Evolutionary conservation across 441 rosid genomes (phyloP), one percentile per base, ranked within the genome.

Genomic region (Populus tomentosa): DNA sequence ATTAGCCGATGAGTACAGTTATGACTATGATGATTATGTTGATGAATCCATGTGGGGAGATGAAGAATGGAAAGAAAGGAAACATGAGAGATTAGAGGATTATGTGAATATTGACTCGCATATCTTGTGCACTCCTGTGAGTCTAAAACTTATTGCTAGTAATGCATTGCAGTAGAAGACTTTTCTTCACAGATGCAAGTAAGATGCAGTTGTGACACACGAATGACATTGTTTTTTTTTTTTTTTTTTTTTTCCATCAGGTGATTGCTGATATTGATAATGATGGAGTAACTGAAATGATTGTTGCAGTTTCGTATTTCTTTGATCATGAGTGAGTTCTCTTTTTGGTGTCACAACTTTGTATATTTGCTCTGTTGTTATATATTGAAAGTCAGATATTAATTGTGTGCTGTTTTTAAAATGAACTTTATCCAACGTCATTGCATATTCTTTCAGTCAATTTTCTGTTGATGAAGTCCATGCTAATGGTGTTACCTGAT

Each of bases 21-120:
- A 94, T 82, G 97, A 97, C 83, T 97, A 97, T 85, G 98, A 97
- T 77, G 99, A 97, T 83, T 88, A 90, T 85, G 94, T 92, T 79
- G 91, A 93, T 84, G 98, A 91, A 73, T 69, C 86, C 73, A 84
- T 87, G 97, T 97, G 98, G 98, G 95, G 98, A 74, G 98, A 91
- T 79, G 98, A 94, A 86, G 97, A 93, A 77, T 93, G 98, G 98
- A 86, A 83, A 63, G 99, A 97, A 88, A 89, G 79, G 42, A 79
- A 86, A 67, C 99, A 94, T 71, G 95, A 90, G 88, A 89, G 86
- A 79, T 72, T 90, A 80, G 95, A 94, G 86, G 99, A 97, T 84
- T 92, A 88, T 81, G 97, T 97, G 85, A 90, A 93, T 80, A 79
- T 97, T 73, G 99, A 97, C 73, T 88, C 98, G 9, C 99, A 97